A percentile compares a stretch with the other conserved stretches of the same genome.
These are phyloP conservation scores for Alternaria tenuissima DNA, from an alignment of 2,329 filamentous ascomycete species.

Conservation along the genomic window DNA sequence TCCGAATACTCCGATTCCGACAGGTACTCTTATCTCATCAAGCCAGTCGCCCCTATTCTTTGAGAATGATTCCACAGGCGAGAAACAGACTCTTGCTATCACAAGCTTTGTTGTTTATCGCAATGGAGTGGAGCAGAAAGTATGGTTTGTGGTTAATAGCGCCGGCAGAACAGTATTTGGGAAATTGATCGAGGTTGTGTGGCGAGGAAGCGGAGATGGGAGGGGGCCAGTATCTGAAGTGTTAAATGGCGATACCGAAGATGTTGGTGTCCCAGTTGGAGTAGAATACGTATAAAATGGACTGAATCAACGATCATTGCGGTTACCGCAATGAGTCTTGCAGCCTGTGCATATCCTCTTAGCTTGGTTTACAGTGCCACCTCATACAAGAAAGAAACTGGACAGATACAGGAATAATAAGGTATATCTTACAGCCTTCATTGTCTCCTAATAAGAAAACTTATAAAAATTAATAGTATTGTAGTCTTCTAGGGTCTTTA, in stretches of 20 bases:
- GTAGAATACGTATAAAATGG: slow-evolving; percentile 14
- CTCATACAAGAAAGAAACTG: too few relatives aligned
- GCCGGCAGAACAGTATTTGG: slow-evolving; percentile 17
- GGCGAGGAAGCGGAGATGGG: slow-evolving; percentile 9
- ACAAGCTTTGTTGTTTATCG: slow-evolving; percentile 18
- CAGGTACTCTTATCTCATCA: slow-evolving; percentile 14
- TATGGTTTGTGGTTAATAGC: slow-evolving; percentile 20
- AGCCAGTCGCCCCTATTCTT: slow-evolving; percentile 17
- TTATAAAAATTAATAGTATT: too few relatives aligned
- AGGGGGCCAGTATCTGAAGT: slow-evolving; percentile 14
- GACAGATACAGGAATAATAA: too few relatives aligned
- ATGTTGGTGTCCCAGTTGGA: slow-evolving; percentile 20
- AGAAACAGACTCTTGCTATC: slow-evolving; percentile 17
- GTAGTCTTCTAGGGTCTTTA: too few relatives aligned
- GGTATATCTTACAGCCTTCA: too few relatives aligned
- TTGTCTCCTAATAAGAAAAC: too few relatives aligned
- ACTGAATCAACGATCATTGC: background rate
- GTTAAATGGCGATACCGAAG: slow-evolving; percentile 10
- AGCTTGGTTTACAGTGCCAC: background rate
- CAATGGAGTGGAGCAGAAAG: background rate
- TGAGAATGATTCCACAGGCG: slow-evolving; percentile 16
- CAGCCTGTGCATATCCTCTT: background rate
- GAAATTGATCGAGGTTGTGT: slow-evolving; percentile 19
- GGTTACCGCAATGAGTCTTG: background rate
- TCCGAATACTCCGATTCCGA: background rate